Conservation (phyloP, 495 filamentous ascomycete species). For the Annulohypoxylon nitens region DNA sequence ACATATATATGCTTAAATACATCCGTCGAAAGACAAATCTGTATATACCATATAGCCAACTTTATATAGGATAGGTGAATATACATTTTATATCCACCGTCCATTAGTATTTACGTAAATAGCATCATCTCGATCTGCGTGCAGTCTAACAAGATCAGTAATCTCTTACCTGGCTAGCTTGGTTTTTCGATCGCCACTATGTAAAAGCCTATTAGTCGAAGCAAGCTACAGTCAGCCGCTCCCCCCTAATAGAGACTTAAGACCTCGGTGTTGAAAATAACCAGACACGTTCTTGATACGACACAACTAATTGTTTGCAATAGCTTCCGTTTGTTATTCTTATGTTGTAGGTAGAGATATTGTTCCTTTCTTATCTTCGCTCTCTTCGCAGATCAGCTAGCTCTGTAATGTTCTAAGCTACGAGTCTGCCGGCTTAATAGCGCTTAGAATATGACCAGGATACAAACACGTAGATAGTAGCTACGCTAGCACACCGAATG, state of each 20-base stretch:
- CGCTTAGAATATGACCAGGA: constrained; percentile 9
- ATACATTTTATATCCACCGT: constrained; percentile 6
- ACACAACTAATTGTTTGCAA: background rate
- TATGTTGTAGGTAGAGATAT: background rate
- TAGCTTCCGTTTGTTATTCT: constrained; percentile 2
- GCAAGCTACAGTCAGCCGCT: background rate
- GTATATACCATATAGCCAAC: background rate
- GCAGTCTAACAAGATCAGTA: background rate
- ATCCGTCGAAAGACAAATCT: background rate
- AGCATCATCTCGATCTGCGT: background rate
- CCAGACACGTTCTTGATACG: background rate
- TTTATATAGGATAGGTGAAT: constrained; percentile 25
- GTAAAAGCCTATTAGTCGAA: background rate
- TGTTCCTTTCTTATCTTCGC: background rate
- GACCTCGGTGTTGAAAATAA: background rate
- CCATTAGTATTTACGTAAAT: background rate
- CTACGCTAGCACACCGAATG: constrained; percentile 16
- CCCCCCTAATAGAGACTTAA: background rate
- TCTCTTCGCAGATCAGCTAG: background rate
- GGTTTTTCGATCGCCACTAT: background rate
- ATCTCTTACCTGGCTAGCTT: background rate
- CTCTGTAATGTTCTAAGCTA: background rate
- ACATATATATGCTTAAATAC: background rate
- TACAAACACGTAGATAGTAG: constrained; percentile 12
- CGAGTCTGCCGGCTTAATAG: constrained; percentile 9